Evolutionary conservation across 1,284 basidiomycete genomes (phyloP).

Genomic region (Porodaedalea pini): DNA sequence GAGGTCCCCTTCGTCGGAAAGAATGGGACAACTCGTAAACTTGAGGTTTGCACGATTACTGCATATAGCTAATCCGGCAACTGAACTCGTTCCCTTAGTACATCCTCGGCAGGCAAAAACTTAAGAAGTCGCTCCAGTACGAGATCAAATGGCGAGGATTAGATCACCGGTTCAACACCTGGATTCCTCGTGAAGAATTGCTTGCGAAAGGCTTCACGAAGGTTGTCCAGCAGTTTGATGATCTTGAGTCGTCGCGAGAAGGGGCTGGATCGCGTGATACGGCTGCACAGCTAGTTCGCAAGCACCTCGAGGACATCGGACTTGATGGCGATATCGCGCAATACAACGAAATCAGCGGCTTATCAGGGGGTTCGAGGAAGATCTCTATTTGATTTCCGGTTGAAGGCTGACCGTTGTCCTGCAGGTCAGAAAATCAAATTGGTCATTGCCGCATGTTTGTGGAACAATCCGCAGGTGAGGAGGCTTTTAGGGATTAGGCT

Average conservation of each 20-base stretch:
- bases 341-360: constrained; percentile 91
- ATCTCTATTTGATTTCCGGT: constrained; percentile 24
- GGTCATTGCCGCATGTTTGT: constrained; percentile 90
- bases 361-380: constrained; percentile 67
- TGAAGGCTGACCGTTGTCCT: constrained; percentile 24
- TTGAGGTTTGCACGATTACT: constrained; percentile 61
- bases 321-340: constrained; percentile 96
- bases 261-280: constrained; percentile 89
- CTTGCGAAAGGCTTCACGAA: constrained; percentile 89
- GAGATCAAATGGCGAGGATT: constrained; percentile 97
- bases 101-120: constrained; percentile 95
- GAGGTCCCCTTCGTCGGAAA: constrained; percentile 90
- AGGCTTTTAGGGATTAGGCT: background rate
- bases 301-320: constrained; percentile 92
- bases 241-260: constrained; percentile 92
- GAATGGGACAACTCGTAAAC: constrained; percentile 87
- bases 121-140: constrained; percentile 95
- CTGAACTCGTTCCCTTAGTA: constrained; percentile 43
- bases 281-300: constrained; percentile 73
- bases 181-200: constrained; percentile 90
- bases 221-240: constrained; percentile 93
- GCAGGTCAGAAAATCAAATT: constrained; percentile 95
- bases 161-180: constrained; percentile 91
- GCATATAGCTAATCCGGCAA: constrained; percentile 1
- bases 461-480: constrained; percentile 87